phyloP scores from a whole-genome alignment of 78 protist species.

The Planoprotostelium fungivorum region DNA sequence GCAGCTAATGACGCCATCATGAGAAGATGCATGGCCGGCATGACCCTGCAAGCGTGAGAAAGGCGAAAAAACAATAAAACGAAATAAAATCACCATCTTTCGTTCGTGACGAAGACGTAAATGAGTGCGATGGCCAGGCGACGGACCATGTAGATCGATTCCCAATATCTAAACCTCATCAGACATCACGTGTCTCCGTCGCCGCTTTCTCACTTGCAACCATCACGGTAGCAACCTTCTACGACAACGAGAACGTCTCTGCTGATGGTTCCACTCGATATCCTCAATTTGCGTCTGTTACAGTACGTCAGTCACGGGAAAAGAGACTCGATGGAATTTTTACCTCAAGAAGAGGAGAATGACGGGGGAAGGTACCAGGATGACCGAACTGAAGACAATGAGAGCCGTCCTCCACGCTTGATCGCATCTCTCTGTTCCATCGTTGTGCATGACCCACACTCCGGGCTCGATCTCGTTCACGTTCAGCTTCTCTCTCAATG shows the following conservation, averaged over 20 bases:
- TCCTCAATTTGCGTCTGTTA: background rate
- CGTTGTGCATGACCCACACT: background rate
- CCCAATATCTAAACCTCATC: background rate
- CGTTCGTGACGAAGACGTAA: too few relatives aligned
- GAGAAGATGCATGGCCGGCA: background rate
- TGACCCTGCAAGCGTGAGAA: background rate
- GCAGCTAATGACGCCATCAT: background rate
- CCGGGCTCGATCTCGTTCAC: background rate
- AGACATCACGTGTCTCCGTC: background rate
- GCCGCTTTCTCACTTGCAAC: background rate
- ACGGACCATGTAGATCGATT: background rate
- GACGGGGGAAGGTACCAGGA: background rate
- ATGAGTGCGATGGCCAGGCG: background rate
- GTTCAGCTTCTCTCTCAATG: background rate
- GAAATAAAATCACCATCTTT: too few relatives aligned
- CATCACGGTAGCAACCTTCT: background rate
- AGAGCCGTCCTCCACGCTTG: too few relatives aligned
- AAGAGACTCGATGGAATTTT: background rate
- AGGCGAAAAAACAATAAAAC: background rate
- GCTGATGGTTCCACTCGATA: background rate
- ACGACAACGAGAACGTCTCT: background rate
- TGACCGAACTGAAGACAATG: background rate
- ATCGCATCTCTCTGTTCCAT: background rate
- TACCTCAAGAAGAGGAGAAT: background rate
- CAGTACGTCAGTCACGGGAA: background rate